These are phyloP conservation scores for Plantago lanceolata DNA, from an alignment of 305 asterid genomes.

Conservation along the genomic window DNA sequence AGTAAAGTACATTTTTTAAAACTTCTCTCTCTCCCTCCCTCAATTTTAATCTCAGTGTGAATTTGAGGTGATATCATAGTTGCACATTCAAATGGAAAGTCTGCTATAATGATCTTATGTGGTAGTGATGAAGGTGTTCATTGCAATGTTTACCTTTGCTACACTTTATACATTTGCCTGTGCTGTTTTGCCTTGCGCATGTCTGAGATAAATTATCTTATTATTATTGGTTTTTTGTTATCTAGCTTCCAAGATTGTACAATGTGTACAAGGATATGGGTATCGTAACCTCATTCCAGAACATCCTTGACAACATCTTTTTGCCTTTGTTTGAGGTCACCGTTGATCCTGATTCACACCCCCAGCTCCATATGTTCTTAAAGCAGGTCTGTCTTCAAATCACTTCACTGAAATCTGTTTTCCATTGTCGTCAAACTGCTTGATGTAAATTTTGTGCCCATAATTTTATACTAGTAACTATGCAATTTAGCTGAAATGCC, in stretches of 20 bases:
- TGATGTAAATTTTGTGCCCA: neutral
- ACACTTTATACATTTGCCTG: neutral
- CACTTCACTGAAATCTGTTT: conserved; percentile 9
- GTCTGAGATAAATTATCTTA: conserved; percentile 19
- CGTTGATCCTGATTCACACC: conserved; percentile 97
- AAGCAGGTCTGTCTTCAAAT: conserved; percentile 59
- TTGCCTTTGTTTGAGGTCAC: conserved; percentile 95
- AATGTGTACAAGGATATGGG: conserved; percentile 98
- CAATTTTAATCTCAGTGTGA: no score
- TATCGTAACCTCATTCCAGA: conserved; percentile 93
- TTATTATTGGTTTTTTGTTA: conserved; percentile 25
- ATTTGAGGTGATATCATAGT: no score
- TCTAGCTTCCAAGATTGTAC: conserved; percentile 94
- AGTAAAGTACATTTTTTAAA: no score
- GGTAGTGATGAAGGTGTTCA: no score
- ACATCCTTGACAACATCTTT: conserved; percentile 93
- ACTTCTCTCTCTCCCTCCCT: no score
- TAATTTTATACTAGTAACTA: neutral
- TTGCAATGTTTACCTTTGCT: neutral
- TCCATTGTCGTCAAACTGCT: conserved; percentile 5
- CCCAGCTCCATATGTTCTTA: conserved; percentile 86
- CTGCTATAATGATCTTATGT: neutral
- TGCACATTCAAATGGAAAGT: neutral
- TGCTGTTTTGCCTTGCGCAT: neutral
- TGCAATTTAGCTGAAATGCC: conserved; percentile 2